These are phyloP conservation scores for Cystofilobasidium bisporidii DNA, from an alignment of 768 basidiomycete species.

Conservation along the genomic window DNA sequence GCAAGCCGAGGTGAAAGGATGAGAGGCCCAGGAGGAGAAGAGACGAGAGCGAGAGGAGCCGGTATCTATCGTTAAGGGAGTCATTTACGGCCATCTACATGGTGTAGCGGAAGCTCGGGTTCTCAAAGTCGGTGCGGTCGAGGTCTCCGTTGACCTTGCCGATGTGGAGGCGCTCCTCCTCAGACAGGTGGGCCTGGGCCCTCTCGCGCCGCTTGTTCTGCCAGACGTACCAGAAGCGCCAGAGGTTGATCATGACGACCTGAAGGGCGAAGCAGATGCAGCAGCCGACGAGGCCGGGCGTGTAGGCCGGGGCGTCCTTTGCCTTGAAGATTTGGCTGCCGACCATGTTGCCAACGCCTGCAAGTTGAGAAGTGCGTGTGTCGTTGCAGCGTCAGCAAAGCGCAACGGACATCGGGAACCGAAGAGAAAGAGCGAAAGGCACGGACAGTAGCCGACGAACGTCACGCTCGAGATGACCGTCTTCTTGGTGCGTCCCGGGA, in stretches of 20 bases:
- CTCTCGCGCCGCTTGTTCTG: not conserved
- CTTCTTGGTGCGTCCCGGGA: constrained; percentile 33
- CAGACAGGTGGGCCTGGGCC: not conserved
- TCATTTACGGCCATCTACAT: no score
- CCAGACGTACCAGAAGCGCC: not conserved
- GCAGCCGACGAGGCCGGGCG: constrained; percentile 8
- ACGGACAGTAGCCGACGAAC: constrained; percentile 29
- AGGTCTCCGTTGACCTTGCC: not conserved
- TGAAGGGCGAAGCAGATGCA: constrained; percentile 1
- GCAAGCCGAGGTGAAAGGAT: no score
- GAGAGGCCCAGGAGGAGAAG: no score
- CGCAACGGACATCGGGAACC: no score
- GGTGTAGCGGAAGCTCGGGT: not conserved
- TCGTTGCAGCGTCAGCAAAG: no score
- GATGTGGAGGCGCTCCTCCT: not conserved
- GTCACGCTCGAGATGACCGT: constrained; percentile 21
- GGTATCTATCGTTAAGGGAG: no score
- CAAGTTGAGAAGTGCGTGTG: no score
- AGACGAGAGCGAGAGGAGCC: no score
- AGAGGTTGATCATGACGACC: not conserved
- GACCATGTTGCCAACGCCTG: constrained; percentile 10
- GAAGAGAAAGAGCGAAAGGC: no score
- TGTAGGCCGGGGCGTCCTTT: constrained; percentile 19
- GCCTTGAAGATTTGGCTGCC: constrained; percentile 18
- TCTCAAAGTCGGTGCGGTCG: not conserved